A percentile compares a stretch with the other conserved stretches of the same genome.
Evolutionary conservation across 306 rosid species (phyloP).

Genomic region (Notholithocarpus densiflorus): DNA sequence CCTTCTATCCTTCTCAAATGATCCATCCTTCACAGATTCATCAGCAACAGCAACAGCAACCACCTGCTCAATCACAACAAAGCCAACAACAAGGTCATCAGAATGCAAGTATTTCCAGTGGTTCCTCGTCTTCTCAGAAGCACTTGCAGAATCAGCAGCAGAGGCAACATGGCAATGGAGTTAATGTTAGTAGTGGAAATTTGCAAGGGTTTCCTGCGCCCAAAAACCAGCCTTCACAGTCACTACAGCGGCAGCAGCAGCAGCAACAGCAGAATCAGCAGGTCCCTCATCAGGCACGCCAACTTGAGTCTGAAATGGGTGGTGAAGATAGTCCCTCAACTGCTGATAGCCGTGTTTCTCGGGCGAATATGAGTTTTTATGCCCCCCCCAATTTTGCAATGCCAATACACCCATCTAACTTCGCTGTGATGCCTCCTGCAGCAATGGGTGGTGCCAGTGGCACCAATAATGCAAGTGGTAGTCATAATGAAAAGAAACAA

Average conservation of each 20-base stretch:
- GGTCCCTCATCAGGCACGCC: conserved; percentile 55
- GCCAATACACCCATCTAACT: conserved; percentile 70
- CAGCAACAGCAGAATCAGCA: conserved; percentile 53
- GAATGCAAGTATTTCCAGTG: conserved; percentile 61
- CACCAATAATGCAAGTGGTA: conserved; percentile 41
- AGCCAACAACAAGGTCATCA: conserved; percentile 73
- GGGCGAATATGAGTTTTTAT: conserved; percentile 59
- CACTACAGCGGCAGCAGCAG: conserved; percentile 44
- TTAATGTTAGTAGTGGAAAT: conserved; percentile 46
- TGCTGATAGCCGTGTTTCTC: conserved; percentile 69
- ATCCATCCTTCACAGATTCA: conserved; percentile 88
- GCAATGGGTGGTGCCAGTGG: conserved; percentile 30
- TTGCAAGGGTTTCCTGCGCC: conserved; percentile 78
- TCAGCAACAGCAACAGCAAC: conserved; percentile 49
- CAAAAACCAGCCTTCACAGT: conserved; percentile 55
- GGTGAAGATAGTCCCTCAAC: conserved; percentile 85
- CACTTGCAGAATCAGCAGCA: conserved; percentile 83
- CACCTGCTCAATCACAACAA: conserved; percentile 63
- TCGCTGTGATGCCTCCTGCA: conserved; percentile 67
- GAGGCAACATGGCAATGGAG: conserved; percentile 46
- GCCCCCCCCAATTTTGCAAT: conserved; percentile 74
- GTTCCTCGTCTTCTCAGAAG: conserved; percentile 82
- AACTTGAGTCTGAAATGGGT: conserved; percentile 71
- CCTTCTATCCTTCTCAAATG: conserved; percentile 83
- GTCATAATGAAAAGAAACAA: conserved; percentile 61